These are phyloP conservation scores for Yamadazyma blattariae DNA, from an alignment of 1,139 yeast species.

Conservation along the genomic window DNA sequence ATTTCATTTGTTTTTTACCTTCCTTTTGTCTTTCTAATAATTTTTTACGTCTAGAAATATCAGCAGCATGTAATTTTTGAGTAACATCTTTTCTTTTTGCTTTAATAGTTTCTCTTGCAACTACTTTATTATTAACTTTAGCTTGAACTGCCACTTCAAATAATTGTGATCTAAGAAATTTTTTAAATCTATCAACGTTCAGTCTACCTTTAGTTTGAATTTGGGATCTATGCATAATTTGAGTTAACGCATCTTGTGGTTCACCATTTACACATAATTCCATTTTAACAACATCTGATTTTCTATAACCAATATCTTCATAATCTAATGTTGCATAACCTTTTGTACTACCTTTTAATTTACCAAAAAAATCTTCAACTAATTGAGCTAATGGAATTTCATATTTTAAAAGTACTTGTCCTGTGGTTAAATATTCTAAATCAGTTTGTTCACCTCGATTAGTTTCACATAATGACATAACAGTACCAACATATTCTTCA, in stretches of 20 bases:
- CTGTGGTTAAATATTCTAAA: slow-evolving; percentile 71
- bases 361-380: slow-evolving; percentile 94
- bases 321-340: slow-evolving; percentile 96
- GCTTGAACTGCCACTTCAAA: slow-evolving; percentile 96
- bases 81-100: slow-evolving; percentile 93
- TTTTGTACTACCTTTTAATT: slow-evolving; percentile 80
- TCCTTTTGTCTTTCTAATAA: slow-evolving; percentile 86
- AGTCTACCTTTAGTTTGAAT: slow-evolving; percentile 71
- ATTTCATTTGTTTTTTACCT: slow-evolving; percentile 84
- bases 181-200: slow-evolving; percentile 80
- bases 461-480: slow-evolving; percentile 80
- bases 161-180: slow-evolving; percentile 73
- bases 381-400: slow-evolving; percentile 82
- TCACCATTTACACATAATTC: slow-evolving; percentile 88
- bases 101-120: slow-evolving; percentile 91
- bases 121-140: slow-evolving; percentile 72
- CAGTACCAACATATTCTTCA: slow-evolving; percentile 81
- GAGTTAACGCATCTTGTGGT: slow-evolving; percentile 90
- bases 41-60: slow-evolving; percentile 85
- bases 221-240: slow-evolving; percentile 81
- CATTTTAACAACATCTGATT: slow-evolving; percentile 79
- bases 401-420: slow-evolving; percentile 79
- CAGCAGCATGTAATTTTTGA: slow-evolving; percentile 90
- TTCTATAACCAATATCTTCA: slow-evolving; percentile 85
- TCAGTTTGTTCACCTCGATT: slow-evolving; percentile 84